These are phyloP conservation scores for Intubia oerlemansii DNA, from an alignment of 2,329 filamentous ascomycete genomes.

Conservation along the genomic window DNA sequence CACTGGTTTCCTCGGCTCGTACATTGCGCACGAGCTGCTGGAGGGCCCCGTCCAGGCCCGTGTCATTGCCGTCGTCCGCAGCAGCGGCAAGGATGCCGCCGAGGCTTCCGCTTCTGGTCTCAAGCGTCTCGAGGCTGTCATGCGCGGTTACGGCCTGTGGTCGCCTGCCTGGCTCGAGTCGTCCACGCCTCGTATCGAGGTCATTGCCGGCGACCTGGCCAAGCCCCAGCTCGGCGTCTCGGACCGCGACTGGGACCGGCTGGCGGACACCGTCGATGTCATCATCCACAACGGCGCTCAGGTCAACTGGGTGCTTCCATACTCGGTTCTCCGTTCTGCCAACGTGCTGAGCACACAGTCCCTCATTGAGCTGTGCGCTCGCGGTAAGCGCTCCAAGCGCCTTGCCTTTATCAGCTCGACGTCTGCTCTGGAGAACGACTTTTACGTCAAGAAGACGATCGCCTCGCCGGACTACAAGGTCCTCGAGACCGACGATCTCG, in stretches of 20 bases:
- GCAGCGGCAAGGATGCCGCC: constrained; percentile 40
- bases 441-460: constrained; percentile 48
- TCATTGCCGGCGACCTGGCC: constrained; percentile 52
- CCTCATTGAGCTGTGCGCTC: constrained; percentile 51
- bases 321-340: constrained; percentile 45
- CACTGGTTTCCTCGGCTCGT: constrained; percentile 75
- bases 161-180: constrained; percentile 13
- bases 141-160: constrained; percentile 66
- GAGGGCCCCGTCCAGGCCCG: constrained; percentile 32
- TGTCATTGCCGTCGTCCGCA: constrained; percentile 58
- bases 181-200: constrained; percentile 45
- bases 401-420: constrained; percentile 73
- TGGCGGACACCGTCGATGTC: constrained; percentile 47
- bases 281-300: constrained; percentile 67
- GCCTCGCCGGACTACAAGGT: constrained; percentile 42
- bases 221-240: constrained; percentile 55
- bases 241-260: constrained; percentile 37
- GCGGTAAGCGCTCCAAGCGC: constrained; percentile 47
- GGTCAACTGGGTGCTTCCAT: constrained; percentile 66
- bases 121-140: constrained; percentile 23
- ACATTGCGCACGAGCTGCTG: constrained; percentile 56
- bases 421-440: constrained; percentile 57
- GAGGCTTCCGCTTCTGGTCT: no score
- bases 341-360: constrained; percentile 75
- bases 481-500: constrained; percentile 55